These are phyloP conservation scores for Ophiostoma piceae DNA, from an alignment of 2,329 filamentous ascomycete species.

Conservation along the genomic window DNA sequence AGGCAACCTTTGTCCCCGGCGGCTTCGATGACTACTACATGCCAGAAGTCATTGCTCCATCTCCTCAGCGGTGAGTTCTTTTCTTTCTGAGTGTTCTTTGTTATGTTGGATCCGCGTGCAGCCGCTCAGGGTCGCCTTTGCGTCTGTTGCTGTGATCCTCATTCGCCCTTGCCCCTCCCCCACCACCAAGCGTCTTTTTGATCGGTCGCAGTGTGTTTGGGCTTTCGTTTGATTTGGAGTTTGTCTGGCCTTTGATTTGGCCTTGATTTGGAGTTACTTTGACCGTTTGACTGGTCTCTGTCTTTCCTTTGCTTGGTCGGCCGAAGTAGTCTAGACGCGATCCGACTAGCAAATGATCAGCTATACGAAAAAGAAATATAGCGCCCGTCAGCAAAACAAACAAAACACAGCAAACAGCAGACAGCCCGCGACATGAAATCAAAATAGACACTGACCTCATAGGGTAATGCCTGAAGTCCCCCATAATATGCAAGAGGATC, in stretches of 20 bases:
- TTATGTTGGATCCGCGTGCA: not conserved
- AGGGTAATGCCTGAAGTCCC: slow-evolving; percentile 94
- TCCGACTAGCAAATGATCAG: slow-evolving; percentile 16
- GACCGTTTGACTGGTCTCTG: not conserved
- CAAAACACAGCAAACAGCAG: slow-evolving; percentile 2
- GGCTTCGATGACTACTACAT: slow-evolving; percentile 54
- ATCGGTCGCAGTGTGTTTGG: not conserved
- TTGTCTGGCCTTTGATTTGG: not conserved
- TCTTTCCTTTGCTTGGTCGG: not conserved
- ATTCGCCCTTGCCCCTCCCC: slow-evolving; percentile 21
- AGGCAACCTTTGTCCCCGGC: slow-evolving; percentile 53
- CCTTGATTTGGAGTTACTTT: not conserved
- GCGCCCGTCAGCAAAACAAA: not conserved
- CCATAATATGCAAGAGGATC: slow-evolving; percentile 91
- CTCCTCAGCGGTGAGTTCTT: slow-evolving; percentile 46
- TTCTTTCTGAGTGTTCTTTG: not conserved
- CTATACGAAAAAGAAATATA: not conserved
- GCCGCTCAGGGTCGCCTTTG: slow-evolving; percentile 3
- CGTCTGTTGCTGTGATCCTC: slow-evolving; percentile 5
- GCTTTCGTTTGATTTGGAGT: not conserved
- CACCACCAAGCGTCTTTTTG: slow-evolving; percentile 19
- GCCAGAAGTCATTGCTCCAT: slow-evolving; percentile 52
- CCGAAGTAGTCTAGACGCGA: slow-evolving; percentile 24
- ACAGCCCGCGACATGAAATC: not conserved
- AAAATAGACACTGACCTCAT: slow-evolving; percentile 33